These are phyloP conservation scores for Talaromyces islandicus DNA, from an alignment of 2,329 filamentous ascomycete species.

Conservation along the genomic window DNA sequence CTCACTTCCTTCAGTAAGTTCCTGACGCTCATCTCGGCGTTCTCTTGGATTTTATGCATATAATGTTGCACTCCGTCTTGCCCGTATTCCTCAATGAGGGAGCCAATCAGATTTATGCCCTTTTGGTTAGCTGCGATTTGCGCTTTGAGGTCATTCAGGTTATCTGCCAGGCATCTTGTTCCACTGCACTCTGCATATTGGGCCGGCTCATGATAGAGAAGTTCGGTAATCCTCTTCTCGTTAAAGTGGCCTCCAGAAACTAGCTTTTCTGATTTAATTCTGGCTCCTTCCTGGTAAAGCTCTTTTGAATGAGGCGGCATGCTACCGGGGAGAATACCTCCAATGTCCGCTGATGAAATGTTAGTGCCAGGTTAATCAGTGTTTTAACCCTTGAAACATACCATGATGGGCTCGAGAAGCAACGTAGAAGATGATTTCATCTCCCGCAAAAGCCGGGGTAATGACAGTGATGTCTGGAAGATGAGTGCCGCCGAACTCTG, in stretches of 20 bases:
- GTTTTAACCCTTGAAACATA: slow-evolving; percentile 45
- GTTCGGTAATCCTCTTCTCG: slow-evolving; percentile 62
- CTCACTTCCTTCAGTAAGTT: slow-evolving; percentile 63
- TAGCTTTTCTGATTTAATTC: slow-evolving; percentile 53
- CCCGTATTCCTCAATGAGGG: slow-evolving; percentile 67
- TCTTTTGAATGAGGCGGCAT: slow-evolving; percentile 71
- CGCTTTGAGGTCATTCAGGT: slow-evolving; percentile 75
- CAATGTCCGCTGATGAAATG: slow-evolving; percentile 57
- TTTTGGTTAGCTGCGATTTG: slow-evolving; percentile 79
- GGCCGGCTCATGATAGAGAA: slow-evolving; percentile 65
- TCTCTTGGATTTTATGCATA: slow-evolving; percentile 72
- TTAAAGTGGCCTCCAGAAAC: slow-evolving; percentile 53
- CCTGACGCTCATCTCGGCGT: slow-evolving; percentile 67
- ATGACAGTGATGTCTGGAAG: slow-evolving; percentile 72
- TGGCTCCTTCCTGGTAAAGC: slow-evolving; percentile 59
- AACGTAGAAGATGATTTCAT: slow-evolving; percentile 68
- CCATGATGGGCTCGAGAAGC: slow-evolving; percentile 68
- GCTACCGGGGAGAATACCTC: slow-evolving; percentile 68
- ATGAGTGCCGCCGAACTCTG: slow-evolving; percentile 73
- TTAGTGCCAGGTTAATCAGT: slow-evolving; percentile 7
- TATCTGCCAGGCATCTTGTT: slow-evolving; percentile 69
- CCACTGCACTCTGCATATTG: slow-evolving; percentile 67
- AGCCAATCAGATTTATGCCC: slow-evolving; percentile 66
- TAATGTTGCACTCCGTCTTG: slow-evolving; percentile 69
- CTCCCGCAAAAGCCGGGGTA: slow-evolving; percentile 64